Evolutionary conservation across 805 yeast genomes (phyloP), one percentile per base, ranked within the genome.

Genomic region (Lachancea cidri): DNA sequence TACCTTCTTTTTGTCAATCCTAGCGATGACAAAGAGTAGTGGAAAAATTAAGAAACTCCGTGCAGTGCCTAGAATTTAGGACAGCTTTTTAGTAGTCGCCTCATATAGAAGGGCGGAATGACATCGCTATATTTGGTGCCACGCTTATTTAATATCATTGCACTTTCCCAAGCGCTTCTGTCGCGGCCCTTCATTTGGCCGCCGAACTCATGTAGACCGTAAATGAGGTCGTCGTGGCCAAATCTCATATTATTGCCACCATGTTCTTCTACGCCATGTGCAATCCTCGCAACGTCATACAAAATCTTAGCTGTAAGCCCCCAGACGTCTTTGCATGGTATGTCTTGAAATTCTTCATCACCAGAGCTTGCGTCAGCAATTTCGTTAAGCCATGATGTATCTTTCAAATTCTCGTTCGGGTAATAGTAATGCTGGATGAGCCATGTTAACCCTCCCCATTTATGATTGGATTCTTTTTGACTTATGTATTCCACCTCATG

Each of bases 381-480:
- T 15, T 73, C 78, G 25, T 72, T 71, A 13, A 84, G 62, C 91
- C 91, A 84, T 19, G 54, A 60, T 1, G 72, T 79, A 60, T 84
- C 93, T 39, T 72, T 60, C 2, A 29, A 57, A 50, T 77, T 81
- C 14, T 57, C 58, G 18, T 73, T 73, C 0, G 83, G 80, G 46
- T 81, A 84, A 32, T 76, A 70, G 53, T 72, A 81, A 22, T 83
- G 79, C 35, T 83, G 66, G 32, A 82, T 58, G 32, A 73, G 70
- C 86, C 87, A 79, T 17, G 77, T 78, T 16, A 84, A 59, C 1
- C 83, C 85, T 4, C 85, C 91, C 93, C 93, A 84, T 48, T 68
- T 70, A 38, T 74, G 67, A 35, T 54, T 54, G 18, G 65, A 62
- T 39, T 53, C 49, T 5, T 57, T 60, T 25, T 57, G 57, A 14